Base-by-base conservation (phyloP, 1,139 yeast species). In the Hyphopichia wangnamkhiaoensis region DNA sequence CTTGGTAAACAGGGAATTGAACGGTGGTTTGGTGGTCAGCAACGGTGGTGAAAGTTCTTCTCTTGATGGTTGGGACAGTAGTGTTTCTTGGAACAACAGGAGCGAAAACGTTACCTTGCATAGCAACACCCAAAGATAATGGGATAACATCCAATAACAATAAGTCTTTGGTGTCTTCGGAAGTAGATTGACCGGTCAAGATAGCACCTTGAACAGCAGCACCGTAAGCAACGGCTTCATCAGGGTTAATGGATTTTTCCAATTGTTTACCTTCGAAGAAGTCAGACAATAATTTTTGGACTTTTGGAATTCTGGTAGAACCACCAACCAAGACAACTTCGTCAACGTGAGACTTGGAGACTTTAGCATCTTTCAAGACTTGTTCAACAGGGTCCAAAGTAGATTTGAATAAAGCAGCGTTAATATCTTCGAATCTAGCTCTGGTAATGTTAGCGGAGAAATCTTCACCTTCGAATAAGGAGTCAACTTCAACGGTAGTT, bases 31-130 rank as follows among this genome's bases (percentile, higher is more conserved):
- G 98, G 84, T 89, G 93, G 84, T 93, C 98, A 68, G 88, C 96
- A 68, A 88, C 96, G 65, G 98, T 93, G 76, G 98, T 91, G 95
- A 93, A 93, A 63, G 98, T 93, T 83, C 97, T 88, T 80, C 96
- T 87, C 90, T 93, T 93, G 77, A 91, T 87, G 73, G 98, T 93
- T 76, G 98, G 98, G 58, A 93, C 97, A 66, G 98, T 91, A 70
- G 98, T 87, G 93, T 93, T 93, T 83, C 98, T 90, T 82, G 98
- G 98, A 61, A 93, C 95, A 73, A 93, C 97, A 69, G 96, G 94
- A 68, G 97, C 98, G 65, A 90, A 89, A 63, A 93, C 93, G 76
- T 91, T 91, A 80, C 98, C 98, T 81, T 91, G 96, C 96, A 91
- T 93, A 76, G 97, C 52, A 71, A 93, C 97, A 88, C 98, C 98